These are phyloP conservation scores for Panus rudis DNA, from an alignment of 768 basidiomycete species.

Conservation along the genomic window DNA sequence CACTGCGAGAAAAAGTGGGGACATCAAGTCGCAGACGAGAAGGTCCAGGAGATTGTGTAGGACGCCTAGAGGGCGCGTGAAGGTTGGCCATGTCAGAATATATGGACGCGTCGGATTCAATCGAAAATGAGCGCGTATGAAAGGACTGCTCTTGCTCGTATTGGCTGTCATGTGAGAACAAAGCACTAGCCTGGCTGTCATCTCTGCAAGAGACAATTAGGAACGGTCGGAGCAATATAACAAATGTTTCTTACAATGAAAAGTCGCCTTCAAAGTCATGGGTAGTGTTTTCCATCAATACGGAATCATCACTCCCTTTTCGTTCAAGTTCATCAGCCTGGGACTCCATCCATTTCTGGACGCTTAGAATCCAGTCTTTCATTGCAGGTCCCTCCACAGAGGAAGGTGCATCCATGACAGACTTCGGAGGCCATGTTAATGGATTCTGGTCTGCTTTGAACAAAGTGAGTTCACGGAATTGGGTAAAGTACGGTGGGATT, in stretches of 20 bases:
- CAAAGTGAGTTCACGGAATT: constrained; percentile 67
- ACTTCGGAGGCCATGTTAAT: constrained; percentile 82
- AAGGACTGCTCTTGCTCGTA: constrained; percentile 2
- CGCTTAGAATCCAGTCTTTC: constrained; percentile 61
- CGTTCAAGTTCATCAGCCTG: constrained; percentile 32
- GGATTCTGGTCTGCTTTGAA: constrained; percentile 90
- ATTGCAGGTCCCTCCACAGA: constrained; percentile 33
- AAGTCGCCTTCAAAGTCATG: constrained; percentile 35
- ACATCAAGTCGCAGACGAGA: constrained; percentile 37
- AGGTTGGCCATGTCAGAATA: constrained; percentile 32
- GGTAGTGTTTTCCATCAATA: constrained; percentile 34
- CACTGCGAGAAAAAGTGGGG: constrained; percentile 31
- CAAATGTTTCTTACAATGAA: constrained; percentile 20
- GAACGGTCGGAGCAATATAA: background rate
- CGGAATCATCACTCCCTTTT: constrained; percentile 42
- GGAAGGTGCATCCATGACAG: constrained; percentile 38
- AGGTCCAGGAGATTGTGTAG: constrained; percentile 23
- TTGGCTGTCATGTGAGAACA: constrained; percentile 6
- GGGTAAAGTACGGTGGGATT: constrained; percentile 71
- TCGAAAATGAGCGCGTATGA: constrained; percentile 45
- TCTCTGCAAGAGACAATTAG: constrained; percentile 4
- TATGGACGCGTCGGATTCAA: constrained; percentile 49
- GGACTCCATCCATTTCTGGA: constrained; percentile 73
- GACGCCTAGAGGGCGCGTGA: background rate
- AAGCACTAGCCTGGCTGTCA: background rate